Conservation (phyloP, 257 asterid species). For the Rubia yunnanensis region DNA sequence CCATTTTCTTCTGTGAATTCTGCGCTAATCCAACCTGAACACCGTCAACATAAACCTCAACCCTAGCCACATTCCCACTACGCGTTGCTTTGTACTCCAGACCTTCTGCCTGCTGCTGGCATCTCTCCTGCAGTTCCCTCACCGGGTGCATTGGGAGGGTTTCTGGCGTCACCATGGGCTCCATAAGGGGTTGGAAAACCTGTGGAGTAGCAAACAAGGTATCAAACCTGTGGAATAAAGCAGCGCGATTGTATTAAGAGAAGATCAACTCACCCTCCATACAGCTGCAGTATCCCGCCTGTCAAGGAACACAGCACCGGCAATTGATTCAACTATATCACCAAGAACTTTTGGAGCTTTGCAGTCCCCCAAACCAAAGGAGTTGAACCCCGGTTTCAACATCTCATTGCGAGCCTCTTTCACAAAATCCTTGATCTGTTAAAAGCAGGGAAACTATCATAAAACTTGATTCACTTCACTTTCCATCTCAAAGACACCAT, state of each 20-base stretch:
- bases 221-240: too few species aligned
- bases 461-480: not conserved
- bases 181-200: slow-evolving; percentile 89
- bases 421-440: slow-evolving; percentile 87
- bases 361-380: slow-evolving; percentile 97
- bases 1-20: slow-evolving; percentile 96
- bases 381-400: slow-evolving; percentile 76
- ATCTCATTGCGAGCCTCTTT: slow-evolving; percentile 70
- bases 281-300: slow-evolving; percentile 73
- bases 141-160: slow-evolving; percentile 99
- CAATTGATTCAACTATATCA: slow-evolving; percentile 93
- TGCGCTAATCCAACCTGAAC: slow-evolving; percentile 79
- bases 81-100: slow-evolving; percentile 86
- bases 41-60: slow-evolving; percentile 86
- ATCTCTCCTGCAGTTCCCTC: slow-evolving; percentile 91
- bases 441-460: slow-evolving; percentile 4
- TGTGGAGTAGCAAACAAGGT: slow-evolving; percentile 9
- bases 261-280: slow-evolving; percentile 61
- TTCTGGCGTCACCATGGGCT: slow-evolving; percentile 98
- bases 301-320: slow-evolving; percentile 98
- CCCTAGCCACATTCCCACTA: slow-evolving; percentile 77
- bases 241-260: too few species aligned
- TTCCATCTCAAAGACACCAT: not conserved
- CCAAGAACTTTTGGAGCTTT: slow-evolving; percentile 99
- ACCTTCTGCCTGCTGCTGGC: slow-evolving; percentile 98